phyloP scores from a whole-genome alignment of 495 filamentous ascomycete species.

The Jackrogersella minutella region DNA sequence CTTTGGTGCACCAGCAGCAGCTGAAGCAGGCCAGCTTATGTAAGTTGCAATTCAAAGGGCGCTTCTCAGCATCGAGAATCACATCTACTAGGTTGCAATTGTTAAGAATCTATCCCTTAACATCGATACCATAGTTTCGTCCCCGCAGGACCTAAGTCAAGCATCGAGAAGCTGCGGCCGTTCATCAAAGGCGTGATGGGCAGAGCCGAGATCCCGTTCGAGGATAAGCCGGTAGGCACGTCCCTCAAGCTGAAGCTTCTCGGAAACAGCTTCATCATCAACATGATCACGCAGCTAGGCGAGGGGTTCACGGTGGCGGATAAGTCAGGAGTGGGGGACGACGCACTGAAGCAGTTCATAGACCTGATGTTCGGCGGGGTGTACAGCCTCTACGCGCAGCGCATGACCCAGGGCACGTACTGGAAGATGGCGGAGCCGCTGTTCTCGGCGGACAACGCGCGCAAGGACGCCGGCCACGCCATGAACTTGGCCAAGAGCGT shows the following conservation, averaged over 20 bases:
- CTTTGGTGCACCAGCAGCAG: constrained; percentile 83
- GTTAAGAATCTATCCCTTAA: constrained; percentile 6
- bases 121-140: constrained; percentile 62
- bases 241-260: constrained; percentile 78
- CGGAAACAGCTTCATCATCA: constrained; percentile 87
- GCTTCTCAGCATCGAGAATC: too few species aligned
- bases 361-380: constrained; percentile 70
- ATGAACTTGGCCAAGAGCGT: constrained; percentile 66
- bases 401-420: constrained; percentile 81
- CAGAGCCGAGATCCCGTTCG: constrained; percentile 73
- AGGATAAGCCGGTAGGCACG: constrained; percentile 64
- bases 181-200: constrained; percentile 84
- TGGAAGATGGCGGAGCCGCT: constrained; percentile 69
- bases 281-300: constrained; percentile 79
- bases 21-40: constrained; percentile 74
- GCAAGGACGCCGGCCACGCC: constrained; percentile 86
- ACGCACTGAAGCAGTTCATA: constrained; percentile 73
- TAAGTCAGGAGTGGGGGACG: constrained; percentile 76
- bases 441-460: constrained; percentile 85
- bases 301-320: constrained; percentile 82
- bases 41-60: constrained; percentile 36
- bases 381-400: constrained; percentile 72
- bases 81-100: too few species aligned
- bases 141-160: constrained; percentile 69
- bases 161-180: constrained; percentile 71